phyloP scores from a whole-genome alignment of 805 yeast species.

The Cyberlindnera saturnus region DNA sequence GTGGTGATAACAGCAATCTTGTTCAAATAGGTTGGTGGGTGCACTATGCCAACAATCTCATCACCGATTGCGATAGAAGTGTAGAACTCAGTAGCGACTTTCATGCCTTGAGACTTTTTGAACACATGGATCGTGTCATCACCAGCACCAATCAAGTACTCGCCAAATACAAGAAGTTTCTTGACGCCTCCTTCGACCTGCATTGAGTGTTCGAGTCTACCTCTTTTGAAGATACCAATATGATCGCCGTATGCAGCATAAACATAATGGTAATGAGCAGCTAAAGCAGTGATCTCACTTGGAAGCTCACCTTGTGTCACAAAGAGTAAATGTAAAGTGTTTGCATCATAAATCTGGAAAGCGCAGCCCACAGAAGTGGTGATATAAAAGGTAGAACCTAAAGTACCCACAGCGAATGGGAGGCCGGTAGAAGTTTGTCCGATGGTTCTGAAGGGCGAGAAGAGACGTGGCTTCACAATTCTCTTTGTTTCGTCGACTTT shows the following conservation, averaged over 20 bases:
- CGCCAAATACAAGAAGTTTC: conserved; percentile 67
- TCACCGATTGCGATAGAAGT: conserved; percentile 65
- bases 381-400: conserved; percentile 82
- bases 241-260: conserved; percentile 68
- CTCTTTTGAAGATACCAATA: conserved; percentile 79
- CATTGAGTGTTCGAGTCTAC: conserved; percentile 45
- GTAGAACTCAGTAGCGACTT: conserved; percentile 57
- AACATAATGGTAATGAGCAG: conserved; percentile 80
- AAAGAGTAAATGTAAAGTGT: conserved; percentile 76
- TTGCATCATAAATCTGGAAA: conserved; percentile 90
- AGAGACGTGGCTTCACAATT: conserved; percentile 45
- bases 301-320: conserved; percentile 79
- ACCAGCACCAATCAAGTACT: conserved; percentile 57
- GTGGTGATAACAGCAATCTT: conserved; percentile 82
- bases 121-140: conserved; percentile 45
- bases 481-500: conserved; percentile 5
- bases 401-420: conserved; percentile 84
- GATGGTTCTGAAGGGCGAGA: conserved; percentile 81
- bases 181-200: conserved; percentile 35
- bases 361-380: conserved; percentile 87
- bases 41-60: conserved; percentile 59
- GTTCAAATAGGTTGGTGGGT: conserved; percentile 89
- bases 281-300: conserved; percentile 58
- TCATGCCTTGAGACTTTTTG: conserved; percentile 38
- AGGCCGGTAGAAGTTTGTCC: conserved; percentile 85